Evolutionary conservation across 805 yeast genomes (phyloP), one percentile per base, ranked within the genome.

Genomic region (Wilhelminamyces savonicus): DNA sequence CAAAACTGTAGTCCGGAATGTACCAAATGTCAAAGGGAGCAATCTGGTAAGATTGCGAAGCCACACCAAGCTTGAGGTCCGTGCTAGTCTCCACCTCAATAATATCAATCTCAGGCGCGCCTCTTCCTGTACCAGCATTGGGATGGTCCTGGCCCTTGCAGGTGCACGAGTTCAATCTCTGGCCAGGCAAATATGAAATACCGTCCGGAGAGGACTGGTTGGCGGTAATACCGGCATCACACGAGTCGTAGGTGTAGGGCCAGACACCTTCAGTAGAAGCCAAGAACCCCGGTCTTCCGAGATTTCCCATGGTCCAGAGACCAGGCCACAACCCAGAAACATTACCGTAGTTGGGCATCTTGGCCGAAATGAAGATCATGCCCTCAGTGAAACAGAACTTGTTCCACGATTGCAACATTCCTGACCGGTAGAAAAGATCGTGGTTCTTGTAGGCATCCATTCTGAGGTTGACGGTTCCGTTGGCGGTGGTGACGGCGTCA

Each of bases 21-120:
- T 84, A 90, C 97, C 97, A 90, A 40, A 87, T 79, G 57, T 90
- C 97, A 52, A 76, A 76, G 7, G 97, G 97, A 12, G 97, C 97
- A 39, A 86, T 62, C 66, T 90, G 97, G 50, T 81, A 58, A 3
- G 97, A 86, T 58, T 90, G 98, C 4, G 97, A 85, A 1, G 88
- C 96, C 24, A 80, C 73, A 44, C 92, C 92, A 11, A 37, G 26
- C 23, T 35, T 31, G 40, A 61, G 50, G 23, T 43, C 37, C 13
- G 66, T 32, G 10, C 54, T 62, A 2, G 80, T 66, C 39, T 76
- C 78, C 16, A 76, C 73, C 42, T 85, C 87, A 17, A 17, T 17
- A 26, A 79, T 76, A 74, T 90, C 97, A 44, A 90, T 85, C 67
- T 87, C 97, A 2, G 96, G 96, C 0, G 95, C 94, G 30, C 96